Evolutionary conservation across 2,329 filamentous ascomycete genomes (phyloP).

Genomic region (Phyllachora maydis): DNA sequence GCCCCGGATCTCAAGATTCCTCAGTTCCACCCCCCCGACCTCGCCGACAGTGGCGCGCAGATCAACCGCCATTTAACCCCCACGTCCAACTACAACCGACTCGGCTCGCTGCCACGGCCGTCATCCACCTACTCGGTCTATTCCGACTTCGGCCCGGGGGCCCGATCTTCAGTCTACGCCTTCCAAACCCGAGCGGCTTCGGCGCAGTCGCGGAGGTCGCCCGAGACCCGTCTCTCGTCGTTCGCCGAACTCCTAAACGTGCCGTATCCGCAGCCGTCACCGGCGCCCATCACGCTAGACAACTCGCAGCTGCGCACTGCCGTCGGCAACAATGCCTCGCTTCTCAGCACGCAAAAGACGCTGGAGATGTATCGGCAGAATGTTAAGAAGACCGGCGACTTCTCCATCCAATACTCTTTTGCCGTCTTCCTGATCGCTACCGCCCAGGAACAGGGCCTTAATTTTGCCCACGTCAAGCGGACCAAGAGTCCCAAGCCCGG

Average conservation of each 20-base stretch:
- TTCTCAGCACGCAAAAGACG: slow-evolving; percentile 81
- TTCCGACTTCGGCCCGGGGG: slow-evolving; percentile 46
- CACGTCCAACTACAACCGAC: slow-evolving; percentile 27
- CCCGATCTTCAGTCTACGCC: slow-evolving; percentile 32
- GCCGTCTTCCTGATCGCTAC: slow-evolving; percentile 84
- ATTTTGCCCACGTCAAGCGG: slow-evolving; percentile 22
- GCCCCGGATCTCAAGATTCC: slow-evolving; percentile 18
- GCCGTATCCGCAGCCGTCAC: slow-evolving; percentile 62
- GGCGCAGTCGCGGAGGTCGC: slow-evolving; percentile 29
- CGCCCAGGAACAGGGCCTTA: slow-evolving; percentile 55
- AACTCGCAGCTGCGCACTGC: slow-evolving; percentile 61
- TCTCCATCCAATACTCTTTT: slow-evolving; percentile 85
- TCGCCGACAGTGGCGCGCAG: slow-evolving; percentile 24
- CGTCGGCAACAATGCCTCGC: slow-evolving; percentile 75
- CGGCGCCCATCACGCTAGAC: slow-evolving; percentile 48
- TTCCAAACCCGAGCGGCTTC: slow-evolving; percentile 25
- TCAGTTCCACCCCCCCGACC: slow-evolving; percentile 28
- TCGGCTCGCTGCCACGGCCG: slow-evolving; percentile 45
- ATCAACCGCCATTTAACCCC: slow-evolving; percentile 44
- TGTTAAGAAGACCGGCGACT: slow-evolving; percentile 89
- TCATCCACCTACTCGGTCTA: slow-evolving; percentile 56
- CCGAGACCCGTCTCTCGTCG: slow-evolving; percentile 28
- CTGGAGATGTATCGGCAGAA: slow-evolving; percentile 95
- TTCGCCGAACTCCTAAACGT: slow-evolving; percentile 41
- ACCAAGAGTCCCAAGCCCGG: slow-evolving; percentile 24